A percentile compares a stretch with the other conserved stretches of the same genome.
Conservation (phyloP, 2,329 filamentous ascomycete genomes). For the Microthyrium microscopicum region DNA sequence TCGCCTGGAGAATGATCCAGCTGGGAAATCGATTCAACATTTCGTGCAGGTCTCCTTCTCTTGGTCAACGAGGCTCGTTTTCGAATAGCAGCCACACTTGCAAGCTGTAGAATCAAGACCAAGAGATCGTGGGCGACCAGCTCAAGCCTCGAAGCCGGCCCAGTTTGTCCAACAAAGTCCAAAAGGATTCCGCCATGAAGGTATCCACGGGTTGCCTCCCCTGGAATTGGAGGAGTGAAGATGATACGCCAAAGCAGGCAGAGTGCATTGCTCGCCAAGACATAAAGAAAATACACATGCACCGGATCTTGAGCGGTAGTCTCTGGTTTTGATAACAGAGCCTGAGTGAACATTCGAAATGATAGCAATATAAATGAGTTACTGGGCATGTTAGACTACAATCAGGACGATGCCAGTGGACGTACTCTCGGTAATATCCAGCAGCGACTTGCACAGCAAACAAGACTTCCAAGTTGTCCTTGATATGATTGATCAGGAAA, state of each 20-base stretch:
- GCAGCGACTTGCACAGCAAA: background rate
- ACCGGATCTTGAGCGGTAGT: too few relatives aligned
- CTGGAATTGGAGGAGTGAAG: conserved; percentile 23
- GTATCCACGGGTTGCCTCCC: conserved; percentile 34
- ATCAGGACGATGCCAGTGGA: background rate
- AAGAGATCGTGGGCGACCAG: conserved; percentile 37
- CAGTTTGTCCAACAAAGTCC: conserved; percentile 47
- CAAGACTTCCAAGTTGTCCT: too few relatives aligned
- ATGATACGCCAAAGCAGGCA: conserved; percentile 38
- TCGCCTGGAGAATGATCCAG: too few relatives aligned
- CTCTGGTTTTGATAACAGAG: too few relatives aligned
- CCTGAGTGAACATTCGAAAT: too few relatives aligned
- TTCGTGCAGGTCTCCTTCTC: too few relatives aligned
- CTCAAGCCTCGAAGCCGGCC: conserved; percentile 35
- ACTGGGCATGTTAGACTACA: too few relatives aligned
- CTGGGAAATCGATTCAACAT: too few relatives aligned
- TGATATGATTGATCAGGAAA: too few relatives aligned
- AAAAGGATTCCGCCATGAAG: conserved; percentile 46
- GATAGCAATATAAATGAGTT: too few relatives aligned
- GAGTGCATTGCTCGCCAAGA: conserved; percentile 37
- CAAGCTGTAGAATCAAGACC: conserved; percentile 36
- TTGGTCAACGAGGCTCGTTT: too few relatives aligned
- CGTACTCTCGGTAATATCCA: background rate
- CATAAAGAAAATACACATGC: too few relatives aligned
- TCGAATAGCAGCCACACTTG: conserved; percentile 39